Evolutionary conservation across 805 yeast species (phyloP).

Genomic region (Saccharomyces eubayanus): DNA sequence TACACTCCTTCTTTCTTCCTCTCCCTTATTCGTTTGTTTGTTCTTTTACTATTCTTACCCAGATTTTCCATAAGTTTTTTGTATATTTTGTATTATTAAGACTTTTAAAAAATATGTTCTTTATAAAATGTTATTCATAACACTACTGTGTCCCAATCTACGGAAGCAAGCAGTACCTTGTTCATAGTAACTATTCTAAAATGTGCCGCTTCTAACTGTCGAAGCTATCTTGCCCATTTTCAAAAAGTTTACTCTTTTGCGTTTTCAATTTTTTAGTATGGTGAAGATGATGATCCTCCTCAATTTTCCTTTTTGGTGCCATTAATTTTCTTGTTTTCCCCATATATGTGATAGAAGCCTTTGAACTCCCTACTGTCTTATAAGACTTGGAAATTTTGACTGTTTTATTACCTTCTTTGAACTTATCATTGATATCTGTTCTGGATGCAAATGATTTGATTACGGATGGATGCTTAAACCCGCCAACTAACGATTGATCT

Average conservation of each 20-base stretch:
- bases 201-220: slow-evolving; percentile 5
- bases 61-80: neutral
- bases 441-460: slow-evolving; percentile 39
- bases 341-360: slow-evolving; percentile 50
- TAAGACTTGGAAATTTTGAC: slow-evolving; percentile 48
- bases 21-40: neutral
- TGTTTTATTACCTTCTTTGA: slow-evolving; percentile 35
- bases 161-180: neutral
- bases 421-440: slow-evolving; percentile 33
- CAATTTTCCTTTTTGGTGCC: slow-evolving; percentile 17
- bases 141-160: neutral
- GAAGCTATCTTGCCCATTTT: slow-evolving; percentile 15
- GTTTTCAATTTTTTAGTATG: neutral
- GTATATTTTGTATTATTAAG: neutral
- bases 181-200: neutral
- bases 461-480: slow-evolving; percentile 35
- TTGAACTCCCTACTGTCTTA: slow-evolving; percentile 47
- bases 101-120: neutral
- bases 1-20: neutral
- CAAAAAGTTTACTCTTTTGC: slow-evolving; percentile 10
- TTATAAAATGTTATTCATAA: neutral
- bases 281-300: neutral
- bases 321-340: slow-evolving; percentile 33
- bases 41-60: neutral
- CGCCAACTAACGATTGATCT: slow-evolving; percentile 11